phyloP scores from a whole-genome alignment of 257 asterid genomes.

The Petrea volubilis region DNA sequence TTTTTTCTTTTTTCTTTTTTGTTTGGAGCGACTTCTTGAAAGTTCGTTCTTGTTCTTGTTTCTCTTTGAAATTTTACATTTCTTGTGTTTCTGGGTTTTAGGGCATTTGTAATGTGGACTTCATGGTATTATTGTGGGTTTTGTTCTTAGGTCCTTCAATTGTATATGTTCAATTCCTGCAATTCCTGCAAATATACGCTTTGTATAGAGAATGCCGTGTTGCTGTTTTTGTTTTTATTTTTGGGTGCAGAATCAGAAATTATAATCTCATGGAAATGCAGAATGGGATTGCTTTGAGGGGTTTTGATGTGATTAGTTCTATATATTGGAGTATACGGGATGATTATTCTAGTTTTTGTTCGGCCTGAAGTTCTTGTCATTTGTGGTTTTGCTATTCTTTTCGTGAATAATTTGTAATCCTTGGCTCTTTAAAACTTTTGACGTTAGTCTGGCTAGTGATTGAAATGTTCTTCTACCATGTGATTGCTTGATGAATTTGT shows the following conservation, averaged over 20 bases:
- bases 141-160: not conserved
- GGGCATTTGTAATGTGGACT: not conserved
- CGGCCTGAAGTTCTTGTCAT: not conserved
- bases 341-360: slow-evolving; percentile 1
- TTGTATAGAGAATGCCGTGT: not conserved
- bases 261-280: too few relatives aligned
- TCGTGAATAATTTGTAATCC: not conserved
- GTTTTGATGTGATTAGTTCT: not conserved
- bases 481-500: not conserved
- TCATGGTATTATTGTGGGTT: not conserved
- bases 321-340: not conserved
- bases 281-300: not conserved
- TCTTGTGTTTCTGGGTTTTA: not conserved
- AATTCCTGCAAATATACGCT: not conserved
- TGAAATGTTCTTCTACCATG: not conserved
- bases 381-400: too few relatives aligned
- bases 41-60: not conserved
- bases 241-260: too few relatives aligned
- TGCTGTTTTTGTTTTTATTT: too few relatives aligned
- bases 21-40: not conserved
- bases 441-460: not conserved
- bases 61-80: not conserved
- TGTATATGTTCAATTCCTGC: not conserved
- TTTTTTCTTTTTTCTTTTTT: too few relatives aligned
- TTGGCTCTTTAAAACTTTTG: not conserved